A percentile compares a stretch with the other conserved stretches of the same genome.
phyloP scores from a whole-genome alignment of 78 protist genomes.

The Guillardia theta region DNA sequence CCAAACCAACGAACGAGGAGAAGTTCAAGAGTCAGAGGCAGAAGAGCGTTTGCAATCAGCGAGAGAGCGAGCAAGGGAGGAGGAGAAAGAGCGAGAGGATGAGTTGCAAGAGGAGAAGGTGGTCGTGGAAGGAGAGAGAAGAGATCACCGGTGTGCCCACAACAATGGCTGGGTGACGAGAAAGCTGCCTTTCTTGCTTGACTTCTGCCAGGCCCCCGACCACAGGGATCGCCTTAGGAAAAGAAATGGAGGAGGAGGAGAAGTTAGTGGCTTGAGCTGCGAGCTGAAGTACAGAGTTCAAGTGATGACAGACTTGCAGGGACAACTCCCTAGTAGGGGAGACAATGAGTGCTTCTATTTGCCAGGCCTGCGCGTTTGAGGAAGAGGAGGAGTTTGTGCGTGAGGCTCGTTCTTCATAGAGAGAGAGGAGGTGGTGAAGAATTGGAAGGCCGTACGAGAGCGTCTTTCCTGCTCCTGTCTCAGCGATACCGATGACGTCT shows the following conservation, averaged over 20 bases:
- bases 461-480: not conserved
- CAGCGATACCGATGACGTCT: not conserved
- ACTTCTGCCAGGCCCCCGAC: conserved; percentile 82
- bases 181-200: conserved; percentile 68
- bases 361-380: too few relatives aligned
- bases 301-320: not conserved
- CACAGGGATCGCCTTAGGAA: not conserved
- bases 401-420: too few relatives aligned
- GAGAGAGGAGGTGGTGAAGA: not conserved
- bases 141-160: conserved; percentile 96
- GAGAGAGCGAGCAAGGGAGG: too few relatives aligned
- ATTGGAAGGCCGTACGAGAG: not conserved
- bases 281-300: not conserved
- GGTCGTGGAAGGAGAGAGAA: too few relatives aligned
- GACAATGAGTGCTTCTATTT: not conserved
- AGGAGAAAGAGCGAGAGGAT: too few relatives aligned
- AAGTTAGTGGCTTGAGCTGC: too few relatives aligned
- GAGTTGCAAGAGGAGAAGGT: too few relatives aligned
- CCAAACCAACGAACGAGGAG: too few relatives aligned
- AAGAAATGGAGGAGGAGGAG: not conserved
- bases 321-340: not conserved
- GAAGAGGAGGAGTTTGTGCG: too few relatives aligned
- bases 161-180: conserved; percentile 84
- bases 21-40: too few relatives aligned
- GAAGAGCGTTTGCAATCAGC: too few relatives aligned